Percentiles rank a stretch among this genome's conserved stretches.
phyloP scores from a whole-genome alignment of 1,139 yeast genomes.

The Saccharomyces hybrid region DNA sequence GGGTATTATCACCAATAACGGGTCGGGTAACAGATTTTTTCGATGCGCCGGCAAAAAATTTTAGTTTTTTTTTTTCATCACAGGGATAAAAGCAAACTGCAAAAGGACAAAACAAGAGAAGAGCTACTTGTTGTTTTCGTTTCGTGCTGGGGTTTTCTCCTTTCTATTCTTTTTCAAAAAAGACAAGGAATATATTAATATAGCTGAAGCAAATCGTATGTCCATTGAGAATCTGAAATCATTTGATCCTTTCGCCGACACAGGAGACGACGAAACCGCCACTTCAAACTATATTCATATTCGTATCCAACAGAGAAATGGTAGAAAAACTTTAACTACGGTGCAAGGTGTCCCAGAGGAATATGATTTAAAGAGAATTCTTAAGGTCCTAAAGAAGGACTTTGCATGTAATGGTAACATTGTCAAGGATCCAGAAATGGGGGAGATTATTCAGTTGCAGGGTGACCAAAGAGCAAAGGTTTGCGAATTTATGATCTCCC shows the following conservation, averaged over 20 bases:
- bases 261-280: constrained; percentile 98
- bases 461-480: constrained; percentile 98
- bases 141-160: neutral
- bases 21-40: neutral
- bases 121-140: neutral
- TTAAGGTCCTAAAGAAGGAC: constrained; percentile 91
- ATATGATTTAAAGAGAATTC: constrained; percentile 88
- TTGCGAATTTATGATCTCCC: constrained; percentile 81
- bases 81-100: neutral
- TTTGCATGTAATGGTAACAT: constrained; percentile 98
- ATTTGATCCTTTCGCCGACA: constrained; percentile 99
- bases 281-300: constrained; percentile 94
- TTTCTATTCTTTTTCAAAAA: neutral
- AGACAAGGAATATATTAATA: neutral
- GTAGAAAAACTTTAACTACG: constrained; percentile 96
- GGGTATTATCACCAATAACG: neutral
- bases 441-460: constrained; percentile 95
- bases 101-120: neutral
- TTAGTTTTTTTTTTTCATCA: neutral
- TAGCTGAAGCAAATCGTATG: constrained; percentile 14
- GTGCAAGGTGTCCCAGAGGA: constrained; percentile 96
- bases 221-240: constrained; percentile 97
- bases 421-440: constrained; percentile 92
- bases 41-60: neutral
- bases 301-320: constrained; percentile 99